phyloP scores from a whole-genome alignment of 768 basidiomycete species.

The Lactifluus rugatus region DNA sequence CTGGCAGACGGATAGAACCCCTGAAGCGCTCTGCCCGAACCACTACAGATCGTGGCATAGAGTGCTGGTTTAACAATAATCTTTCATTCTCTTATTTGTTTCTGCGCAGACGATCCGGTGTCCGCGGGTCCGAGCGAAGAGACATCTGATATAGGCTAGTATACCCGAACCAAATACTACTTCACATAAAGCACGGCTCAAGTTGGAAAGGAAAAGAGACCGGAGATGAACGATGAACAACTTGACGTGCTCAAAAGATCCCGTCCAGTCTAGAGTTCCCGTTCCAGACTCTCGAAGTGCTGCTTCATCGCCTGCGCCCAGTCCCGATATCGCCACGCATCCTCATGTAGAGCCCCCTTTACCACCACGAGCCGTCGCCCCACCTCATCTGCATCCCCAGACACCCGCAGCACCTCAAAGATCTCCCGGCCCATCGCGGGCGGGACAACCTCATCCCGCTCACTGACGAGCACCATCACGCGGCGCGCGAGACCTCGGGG shows the following conservation, averaged over 20 bases:
- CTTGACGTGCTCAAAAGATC: not conserved
- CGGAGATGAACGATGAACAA: not conserved
- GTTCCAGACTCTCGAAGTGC: constrained; percentile 19
- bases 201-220: not conserved
- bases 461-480: constrained; percentile 33
- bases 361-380: constrained; percentile 24
- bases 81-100: no score
- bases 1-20: no score
- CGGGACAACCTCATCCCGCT: constrained; percentile 40
- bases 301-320: constrained; percentile 24
- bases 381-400: not conserved
- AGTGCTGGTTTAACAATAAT: no score
- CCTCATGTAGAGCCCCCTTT: constrained; percentile 31
- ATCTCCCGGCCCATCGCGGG: constrained; percentile 29
- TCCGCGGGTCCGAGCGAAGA: no score
- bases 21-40: no score
- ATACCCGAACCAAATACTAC: no score
- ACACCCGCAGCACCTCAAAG: constrained; percentile 14
- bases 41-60: no score
- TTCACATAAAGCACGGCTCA: no score
- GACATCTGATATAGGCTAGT: no score
- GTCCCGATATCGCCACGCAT: constrained; percentile 27
- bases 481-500: constrained; percentile 19
- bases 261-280: no score
- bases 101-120: no score